These are phyloP conservation scores for Stephania cephalantha DNA, from an alignment of 164 flowering plant genomes.

Conservation along the genomic window DNA sequence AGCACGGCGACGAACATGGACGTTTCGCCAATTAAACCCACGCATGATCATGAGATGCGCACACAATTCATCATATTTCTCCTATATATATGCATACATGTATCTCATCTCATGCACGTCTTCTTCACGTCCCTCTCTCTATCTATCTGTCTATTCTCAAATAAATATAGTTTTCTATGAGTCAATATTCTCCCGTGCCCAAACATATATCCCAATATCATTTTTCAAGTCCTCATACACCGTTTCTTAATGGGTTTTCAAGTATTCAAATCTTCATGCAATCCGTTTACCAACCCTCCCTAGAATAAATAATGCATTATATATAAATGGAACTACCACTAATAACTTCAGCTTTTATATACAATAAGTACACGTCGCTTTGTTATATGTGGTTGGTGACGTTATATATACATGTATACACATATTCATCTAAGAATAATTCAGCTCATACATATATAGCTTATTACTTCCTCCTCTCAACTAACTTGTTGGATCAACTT, in stretches of 20 bases:
- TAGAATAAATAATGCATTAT: background rate
- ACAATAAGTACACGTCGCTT: background rate
- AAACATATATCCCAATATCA: background rate
- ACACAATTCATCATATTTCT: background rate
- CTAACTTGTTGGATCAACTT: slow-evolving; percentile 12
- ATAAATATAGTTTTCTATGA: background rate
- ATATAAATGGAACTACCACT: background rate
- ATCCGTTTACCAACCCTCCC: slow-evolving; percentile 13
- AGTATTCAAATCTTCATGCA: slow-evolving; percentile 24
- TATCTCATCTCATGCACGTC: slow-evolving; percentile 57
- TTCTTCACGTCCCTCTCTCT: slow-evolving; percentile 37
- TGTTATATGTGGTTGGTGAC: background rate
- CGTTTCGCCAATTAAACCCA: background rate
- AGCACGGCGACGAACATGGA: background rate
- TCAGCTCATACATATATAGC: background rate
- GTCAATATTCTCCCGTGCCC: slow-evolving; percentile 10
- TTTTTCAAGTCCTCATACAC: background rate
- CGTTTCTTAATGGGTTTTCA: background rate
- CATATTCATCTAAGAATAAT: background rate
- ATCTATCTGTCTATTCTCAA: slow-evolving; percentile 11
- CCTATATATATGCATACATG: background rate
- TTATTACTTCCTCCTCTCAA: slow-evolving; percentile 15
- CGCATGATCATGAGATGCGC: background rate
- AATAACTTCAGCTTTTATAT: background rate
- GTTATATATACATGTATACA: background rate